Percentiles rank a stretch among this genome's conserved stretches.
Evolutionary conservation across 2,329 filamentous ascomycete genomes (phyloP).

Genomic region (Dothistroma septosporum): DNA sequence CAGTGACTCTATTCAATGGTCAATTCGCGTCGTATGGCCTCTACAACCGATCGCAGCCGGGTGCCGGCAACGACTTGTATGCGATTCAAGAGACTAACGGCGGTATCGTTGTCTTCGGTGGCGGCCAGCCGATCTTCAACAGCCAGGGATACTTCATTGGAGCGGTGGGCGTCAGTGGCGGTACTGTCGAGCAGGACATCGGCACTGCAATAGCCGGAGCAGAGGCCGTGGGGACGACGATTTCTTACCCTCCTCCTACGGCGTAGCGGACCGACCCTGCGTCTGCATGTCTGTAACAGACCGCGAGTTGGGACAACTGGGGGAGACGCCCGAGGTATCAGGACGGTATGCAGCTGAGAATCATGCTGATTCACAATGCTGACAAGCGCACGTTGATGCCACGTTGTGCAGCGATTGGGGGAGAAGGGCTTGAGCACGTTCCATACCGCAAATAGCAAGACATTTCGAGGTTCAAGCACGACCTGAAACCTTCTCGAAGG

Average conservation of each 20-base stretch:
- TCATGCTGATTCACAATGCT: background rate
- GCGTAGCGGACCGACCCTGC: background rate
- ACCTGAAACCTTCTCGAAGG: background rate
- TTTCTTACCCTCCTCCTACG: background rate
- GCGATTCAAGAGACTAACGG: constrained; percentile 30
- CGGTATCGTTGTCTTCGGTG: constrained; percentile 30
- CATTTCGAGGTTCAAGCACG: background rate
- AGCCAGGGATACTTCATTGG: constrained; percentile 28
- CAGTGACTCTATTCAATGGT: constrained; percentile 30
- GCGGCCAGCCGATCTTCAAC: constrained; percentile 28
- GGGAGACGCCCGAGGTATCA: background rate
- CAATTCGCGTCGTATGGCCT: constrained; percentile 26
- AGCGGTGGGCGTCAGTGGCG: constrained; percentile 30
- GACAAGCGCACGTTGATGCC: background rate
- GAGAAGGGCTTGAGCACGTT: background rate
- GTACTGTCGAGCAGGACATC: constrained; percentile 28
- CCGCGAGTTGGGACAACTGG: background rate
- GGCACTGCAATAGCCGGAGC: background rate
- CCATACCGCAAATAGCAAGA: background rate
- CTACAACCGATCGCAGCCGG: constrained; percentile 26
- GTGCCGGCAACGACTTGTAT: constrained; percentile 17
- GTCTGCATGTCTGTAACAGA: background rate
- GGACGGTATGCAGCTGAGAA: background rate
- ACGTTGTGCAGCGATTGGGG: background rate
- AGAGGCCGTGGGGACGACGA: background rate